Evolutionary conservation across 2,329 filamentous ascomycete species (phyloP), one percentile per base, ranked within the genome.

Genomic region (Fusarium subtropicale): DNA sequence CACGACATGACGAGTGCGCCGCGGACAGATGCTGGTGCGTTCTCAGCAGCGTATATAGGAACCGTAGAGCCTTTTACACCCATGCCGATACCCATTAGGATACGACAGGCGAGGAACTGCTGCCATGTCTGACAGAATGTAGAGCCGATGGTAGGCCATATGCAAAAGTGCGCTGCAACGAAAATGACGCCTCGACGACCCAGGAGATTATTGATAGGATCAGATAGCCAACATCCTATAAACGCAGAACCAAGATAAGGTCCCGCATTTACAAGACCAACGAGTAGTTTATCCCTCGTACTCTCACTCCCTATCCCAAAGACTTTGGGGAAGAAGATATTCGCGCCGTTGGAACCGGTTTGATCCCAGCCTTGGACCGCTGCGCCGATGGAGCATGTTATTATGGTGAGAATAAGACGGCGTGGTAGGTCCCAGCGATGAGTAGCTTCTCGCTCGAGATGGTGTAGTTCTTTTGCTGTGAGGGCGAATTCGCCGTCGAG

Each of bases 161-260:
- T 78, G 69, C 87, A 90, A 75, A 91, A 89, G 69, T 90, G 79
- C 15, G 86, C 87, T 9, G 85, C 84, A 46, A 90, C 76, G 74
- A 91, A 91, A 64, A 91, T 91, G 46, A 87, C 86, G 13, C 88
- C 87, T 53, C 88, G 86, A 39, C 89, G 87, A 38, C 88, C 89
- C 30, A 88, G 70, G 13, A 79, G 79, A 41, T 86, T 79, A 71
- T 91, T 91, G 15, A 88, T 71, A 1, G 88, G 88, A 56, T 90
- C 88, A 0, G 88, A 88, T 8, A 89, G 78, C 88, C 88, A 90
- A 60, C 85, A 84, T 24, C 86, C 86, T 70, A 82, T 84, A 48
- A 67, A 66, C 16, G 69, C 58, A 39, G 26, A 63, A 22, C 47
- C 47, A 28, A 51, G 47, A 18, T 51, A 51, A 24, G 47, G 47